Percentiles rank a stretch among this genome's conserved stretches.
Evolutionary conservation across 371 early-diverging fungal genomes (phyloP).

Genomic region (Mucor piriformis): DNA sequence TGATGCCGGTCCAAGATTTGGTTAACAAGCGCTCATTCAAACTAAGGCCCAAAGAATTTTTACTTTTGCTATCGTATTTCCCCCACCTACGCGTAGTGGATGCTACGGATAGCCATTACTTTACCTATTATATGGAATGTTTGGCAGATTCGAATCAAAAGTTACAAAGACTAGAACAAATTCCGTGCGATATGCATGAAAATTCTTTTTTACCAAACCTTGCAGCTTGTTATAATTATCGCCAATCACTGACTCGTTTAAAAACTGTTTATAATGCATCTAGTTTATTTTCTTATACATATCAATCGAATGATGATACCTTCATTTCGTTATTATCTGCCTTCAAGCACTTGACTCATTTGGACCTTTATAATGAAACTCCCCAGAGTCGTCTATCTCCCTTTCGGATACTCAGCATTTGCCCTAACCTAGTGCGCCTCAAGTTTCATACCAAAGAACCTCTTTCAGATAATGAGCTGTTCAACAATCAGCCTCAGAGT

Average conservation of each 20-base stretch:
- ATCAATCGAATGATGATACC: background rate
- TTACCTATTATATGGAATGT: background rate
- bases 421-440: background rate
- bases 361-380: background rate
- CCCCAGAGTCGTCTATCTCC: background rate
- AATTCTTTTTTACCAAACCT: background rate
- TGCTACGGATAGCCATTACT: background rate
- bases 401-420: background rate
- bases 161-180: background rate
- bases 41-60: background rate
- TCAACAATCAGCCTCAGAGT: too few species aligned
- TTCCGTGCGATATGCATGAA: slow-evolving; percentile 1
- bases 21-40: background rate
- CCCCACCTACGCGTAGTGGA: background rate
- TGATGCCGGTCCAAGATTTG: too few species aligned
- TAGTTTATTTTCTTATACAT: too few species aligned
- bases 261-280: background rate
- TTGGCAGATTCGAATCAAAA: background rate
- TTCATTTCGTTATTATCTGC: background rate
- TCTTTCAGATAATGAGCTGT: background rate
- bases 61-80: background rate
- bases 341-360: background rate
- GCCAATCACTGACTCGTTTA: background rate
- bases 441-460: background rate
- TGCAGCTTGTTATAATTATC: background rate